Percentiles rank a stretch among this genome's conserved stretches.
Conservation (phyloP, 1,139 yeast species). For the Scheffersomyces segobiensis region DNA sequence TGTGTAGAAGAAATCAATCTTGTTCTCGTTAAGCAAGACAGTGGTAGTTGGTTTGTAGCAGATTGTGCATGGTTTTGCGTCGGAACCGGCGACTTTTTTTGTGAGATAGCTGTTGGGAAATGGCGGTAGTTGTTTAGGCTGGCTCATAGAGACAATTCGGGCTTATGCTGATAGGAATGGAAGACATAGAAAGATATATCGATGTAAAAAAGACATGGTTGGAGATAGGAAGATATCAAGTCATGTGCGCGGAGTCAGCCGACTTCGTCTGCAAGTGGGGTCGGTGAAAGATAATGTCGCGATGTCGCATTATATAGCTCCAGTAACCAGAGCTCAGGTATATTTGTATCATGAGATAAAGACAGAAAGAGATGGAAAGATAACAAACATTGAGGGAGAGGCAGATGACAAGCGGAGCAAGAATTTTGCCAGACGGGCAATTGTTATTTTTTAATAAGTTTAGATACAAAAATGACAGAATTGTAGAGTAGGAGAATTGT, state of each 20-base stretch:
- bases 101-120: conserved; percentile 56
- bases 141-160: conserved; percentile 3
- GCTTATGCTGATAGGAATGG: neutral
- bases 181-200: neutral
- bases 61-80: conserved; percentile 58
- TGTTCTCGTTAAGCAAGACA: conserved; percentile 55
- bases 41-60: conserved; percentile 67
- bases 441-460: no score
- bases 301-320: no score
- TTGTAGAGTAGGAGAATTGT: no score
- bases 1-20: conserved; percentile 66
- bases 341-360: no score
- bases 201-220: neutral
- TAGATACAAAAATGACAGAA: no score
- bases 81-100: conserved; percentile 58
- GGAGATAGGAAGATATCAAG: neutral
- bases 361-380: no score
- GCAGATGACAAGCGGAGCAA: no score
- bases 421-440: no score
- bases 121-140: conserved; percentile 21
- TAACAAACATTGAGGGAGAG: no score
- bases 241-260: neutral
- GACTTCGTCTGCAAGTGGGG: neutral
- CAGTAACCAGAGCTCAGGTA: no score
- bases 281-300: no score